Percentiles rank a stretch among this genome's conserved stretches.
These are phyloP conservation scores for Aspergillus spinulosporus DNA, from an alignment of 2,329 filamentous ascomycete species.

Conservation along the genomic window DNA sequence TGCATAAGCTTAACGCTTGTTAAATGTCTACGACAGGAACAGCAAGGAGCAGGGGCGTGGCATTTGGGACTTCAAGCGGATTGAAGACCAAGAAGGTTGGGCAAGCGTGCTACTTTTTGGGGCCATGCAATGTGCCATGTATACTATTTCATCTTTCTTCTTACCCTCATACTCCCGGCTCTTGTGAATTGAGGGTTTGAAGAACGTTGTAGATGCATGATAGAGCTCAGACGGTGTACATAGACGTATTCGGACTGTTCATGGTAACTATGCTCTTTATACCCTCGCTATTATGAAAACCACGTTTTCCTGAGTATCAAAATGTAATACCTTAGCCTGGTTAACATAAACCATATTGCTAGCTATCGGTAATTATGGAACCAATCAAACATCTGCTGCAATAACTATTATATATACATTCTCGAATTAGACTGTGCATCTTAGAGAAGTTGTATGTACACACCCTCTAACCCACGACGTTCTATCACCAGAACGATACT, in stretches of 20 bases:
- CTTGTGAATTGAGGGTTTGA: neutral
- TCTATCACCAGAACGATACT: neutral
- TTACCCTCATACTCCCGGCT: neutral
- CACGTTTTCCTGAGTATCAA: neutral
- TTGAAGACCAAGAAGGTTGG: neutral
- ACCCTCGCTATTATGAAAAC: neutral
- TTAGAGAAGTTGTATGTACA: neutral
- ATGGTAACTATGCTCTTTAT: neutral
- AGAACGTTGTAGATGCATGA: neutral
- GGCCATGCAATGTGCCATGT: neutral
- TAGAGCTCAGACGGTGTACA: neutral
- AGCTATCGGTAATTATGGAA: too few species aligned
- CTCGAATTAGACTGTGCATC: neutral
- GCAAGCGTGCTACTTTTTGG: neutral
- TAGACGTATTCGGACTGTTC: neutral
- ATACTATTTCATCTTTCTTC: neutral
- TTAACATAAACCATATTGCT: too few species aligned
- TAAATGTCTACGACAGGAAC: neutral
- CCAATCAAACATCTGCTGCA: too few species aligned
- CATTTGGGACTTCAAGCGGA: neutral
- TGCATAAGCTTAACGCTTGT: neutral
- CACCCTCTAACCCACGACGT: neutral
- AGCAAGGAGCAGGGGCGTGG: neutral
- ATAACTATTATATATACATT: neutral
- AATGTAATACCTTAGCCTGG: neutral